Percentiles rank a stretch among this genome's conserved stretches.
Conservation (phyloP, 2,329 filamentous ascomycete genomes). For the Aspergillus aculeatus region DNA sequence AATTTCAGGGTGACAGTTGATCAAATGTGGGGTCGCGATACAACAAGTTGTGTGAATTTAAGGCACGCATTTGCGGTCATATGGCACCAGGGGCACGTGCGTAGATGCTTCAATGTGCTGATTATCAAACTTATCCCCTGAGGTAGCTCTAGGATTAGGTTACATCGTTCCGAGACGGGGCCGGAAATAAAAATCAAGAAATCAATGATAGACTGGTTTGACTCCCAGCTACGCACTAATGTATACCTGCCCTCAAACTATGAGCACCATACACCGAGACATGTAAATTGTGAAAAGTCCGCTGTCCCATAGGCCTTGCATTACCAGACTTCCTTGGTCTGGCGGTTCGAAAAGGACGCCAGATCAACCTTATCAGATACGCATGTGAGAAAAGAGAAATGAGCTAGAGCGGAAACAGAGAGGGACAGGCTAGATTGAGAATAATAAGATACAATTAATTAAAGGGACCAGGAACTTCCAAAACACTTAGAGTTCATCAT, state of each 20-base stretch:
- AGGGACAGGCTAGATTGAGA: not conserved
- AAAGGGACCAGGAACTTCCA: constrained; percentile 2
- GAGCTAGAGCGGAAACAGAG: not conserved
- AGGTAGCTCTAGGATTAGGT: too few species aligned
- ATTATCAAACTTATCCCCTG: not conserved
- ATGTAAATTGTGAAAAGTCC: too few species aligned
- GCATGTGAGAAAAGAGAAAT: not conserved
- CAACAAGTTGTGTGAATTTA: not conserved
- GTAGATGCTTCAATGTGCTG: too few species aligned
- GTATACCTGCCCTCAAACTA: too few species aligned
- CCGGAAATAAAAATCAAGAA: too few species aligned
- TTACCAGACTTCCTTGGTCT: too few species aligned
- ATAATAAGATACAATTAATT: constrained; percentile 8
- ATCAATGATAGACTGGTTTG: too few species aligned
- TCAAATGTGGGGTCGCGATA: not conserved
- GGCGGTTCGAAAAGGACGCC: too few species aligned
- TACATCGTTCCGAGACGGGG: too few species aligned
- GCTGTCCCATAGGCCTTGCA: too few species aligned
- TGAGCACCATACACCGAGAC: too few species aligned
- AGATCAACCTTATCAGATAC: not conserved
- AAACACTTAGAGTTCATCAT: constrained; percentile 41
- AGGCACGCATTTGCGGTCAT: not conserved
- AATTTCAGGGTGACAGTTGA: not conserved
- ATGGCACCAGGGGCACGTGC: not conserved
- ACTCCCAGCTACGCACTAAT: too few species aligned